Evolutionary conservation across 305 asterid genomes (phyloP).

Genomic region (Fraxinus latifolia): DNA sequence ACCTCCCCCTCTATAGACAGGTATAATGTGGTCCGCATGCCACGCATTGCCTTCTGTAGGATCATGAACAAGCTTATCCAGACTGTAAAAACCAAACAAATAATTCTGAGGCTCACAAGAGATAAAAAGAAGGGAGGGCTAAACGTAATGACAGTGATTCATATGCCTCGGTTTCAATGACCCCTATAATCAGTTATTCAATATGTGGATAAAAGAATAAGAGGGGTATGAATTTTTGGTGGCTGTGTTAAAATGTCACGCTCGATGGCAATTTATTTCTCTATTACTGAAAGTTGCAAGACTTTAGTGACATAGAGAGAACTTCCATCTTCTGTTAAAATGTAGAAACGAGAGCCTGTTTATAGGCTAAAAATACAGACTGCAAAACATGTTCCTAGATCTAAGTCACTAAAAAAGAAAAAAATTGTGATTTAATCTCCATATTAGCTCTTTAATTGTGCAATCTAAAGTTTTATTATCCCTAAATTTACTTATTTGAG

Average conservation of each 20-base stretch:
- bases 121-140: constrained; percentile 3
- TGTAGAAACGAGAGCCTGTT: background rate
- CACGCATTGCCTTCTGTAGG: constrained; percentile 90
- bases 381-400: background rate
- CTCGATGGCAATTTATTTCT: background rate
- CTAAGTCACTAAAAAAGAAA: background rate
- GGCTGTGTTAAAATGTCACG: background rate
- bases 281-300: background rate
- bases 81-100: constrained; percentile 45
- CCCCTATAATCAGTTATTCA: constrained; percentile 18
- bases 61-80: constrained; percentile 65
- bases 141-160: background rate
- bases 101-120: constrained; percentile 12
- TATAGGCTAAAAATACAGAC: background rate
- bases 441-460: background rate
- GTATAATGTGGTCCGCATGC: constrained; percentile 96
- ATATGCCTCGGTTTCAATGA: background rate
- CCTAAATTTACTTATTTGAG: background rate
- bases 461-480: background rate
- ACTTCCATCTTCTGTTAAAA: background rate
- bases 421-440: background rate
- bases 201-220: constrained; percentile 13
- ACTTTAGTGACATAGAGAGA: background rate
- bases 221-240: background rate
- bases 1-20: constrained; percentile 96